Percentiles rank a stretch among this genome's conserved stretches.
Conservation (phyloP, 2,329 filamentous ascomycete species). For the Hypoxylon sp. region DNA sequence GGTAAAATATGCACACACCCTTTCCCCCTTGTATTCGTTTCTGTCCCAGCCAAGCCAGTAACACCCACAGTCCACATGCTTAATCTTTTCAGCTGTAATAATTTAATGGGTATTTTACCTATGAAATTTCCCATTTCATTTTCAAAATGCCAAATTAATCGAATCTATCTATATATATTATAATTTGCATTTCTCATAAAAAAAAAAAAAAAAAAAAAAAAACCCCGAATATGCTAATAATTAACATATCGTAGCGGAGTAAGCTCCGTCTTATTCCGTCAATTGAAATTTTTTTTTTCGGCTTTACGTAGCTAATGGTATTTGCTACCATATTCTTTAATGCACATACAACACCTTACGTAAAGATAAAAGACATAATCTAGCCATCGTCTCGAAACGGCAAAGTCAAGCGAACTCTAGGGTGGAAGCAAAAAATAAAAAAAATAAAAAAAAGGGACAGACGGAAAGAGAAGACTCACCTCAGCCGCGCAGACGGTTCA, state of each 20-base stretch:
- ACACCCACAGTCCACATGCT: no score
- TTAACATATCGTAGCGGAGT: neutral
- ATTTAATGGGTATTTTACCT: no score
- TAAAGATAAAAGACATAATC: neutral
- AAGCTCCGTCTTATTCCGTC: neutral
- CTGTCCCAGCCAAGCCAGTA: no score
- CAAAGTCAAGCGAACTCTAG: constrained; percentile 40
- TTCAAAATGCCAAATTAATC: no score
- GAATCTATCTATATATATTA: no score
- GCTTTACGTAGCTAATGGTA: no score
- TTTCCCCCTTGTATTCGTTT: no score
- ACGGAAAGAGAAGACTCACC: constrained; percentile 5
- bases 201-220: neutral
- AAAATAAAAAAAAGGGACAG: neutral
- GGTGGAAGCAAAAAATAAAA: constrained; percentile 7
- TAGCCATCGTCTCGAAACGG: constrained; percentile 35
- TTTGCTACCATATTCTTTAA: no score
- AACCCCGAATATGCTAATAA: neutral
- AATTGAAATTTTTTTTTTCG: neutral
- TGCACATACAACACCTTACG: no score
- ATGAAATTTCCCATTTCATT: no score
- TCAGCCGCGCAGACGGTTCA: constrained; percentile 34
- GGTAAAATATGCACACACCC: neutral
- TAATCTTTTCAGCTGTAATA: no score
- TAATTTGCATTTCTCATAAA: neutral